Conservation (phyloP, 2,329 filamentous ascomycete genomes). For the Aspergillus pseudoglaucus region DNA sequence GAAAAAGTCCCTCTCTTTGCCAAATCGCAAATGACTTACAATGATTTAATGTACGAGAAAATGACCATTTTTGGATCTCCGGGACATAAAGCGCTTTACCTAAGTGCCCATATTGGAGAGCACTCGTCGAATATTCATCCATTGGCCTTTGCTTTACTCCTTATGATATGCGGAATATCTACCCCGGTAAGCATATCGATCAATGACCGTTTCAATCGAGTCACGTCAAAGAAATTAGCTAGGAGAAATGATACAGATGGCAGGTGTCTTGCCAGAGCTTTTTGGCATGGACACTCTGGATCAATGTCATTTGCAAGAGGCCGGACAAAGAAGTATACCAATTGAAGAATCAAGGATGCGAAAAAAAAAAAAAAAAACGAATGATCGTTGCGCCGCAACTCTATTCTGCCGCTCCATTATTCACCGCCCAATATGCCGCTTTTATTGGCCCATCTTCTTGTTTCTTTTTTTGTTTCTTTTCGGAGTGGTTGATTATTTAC, state of each 20-base stretch:
- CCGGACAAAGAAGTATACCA: neutral
- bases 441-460: neutral
- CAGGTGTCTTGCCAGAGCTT: neutral
- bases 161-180: slow-evolving; percentile 18
- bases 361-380: neutral
- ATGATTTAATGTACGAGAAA: slow-evolving; percentile 32
- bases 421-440: neutral
- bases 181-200: slow-evolving; percentile 26
- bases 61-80: slow-evolving; percentile 45
- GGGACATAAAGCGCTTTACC: slow-evolving; percentile 47
- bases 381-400: slow-evolving; percentile 25
- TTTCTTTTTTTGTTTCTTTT: neutral
- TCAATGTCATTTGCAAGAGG: neutral
- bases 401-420: neutral
- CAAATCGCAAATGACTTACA: slow-evolving; percentile 13
- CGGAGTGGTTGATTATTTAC: neutral
- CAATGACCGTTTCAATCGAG: slow-evolving; percentile 1
- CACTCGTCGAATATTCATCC: slow-evolving; percentile 46
- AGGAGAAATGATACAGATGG: neutral
- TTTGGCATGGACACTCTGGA: neutral
- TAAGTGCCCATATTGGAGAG: slow-evolving; percentile 54
- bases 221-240: neutral
- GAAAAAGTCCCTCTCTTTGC: neutral
- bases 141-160: slow-evolving; percentile 44
- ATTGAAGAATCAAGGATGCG: neutral